Percentiles rank a stretch among this genome's conserved stretches.
Conservation (phyloP, 257 asterid species). For the Scutellaria barbata region DNA sequence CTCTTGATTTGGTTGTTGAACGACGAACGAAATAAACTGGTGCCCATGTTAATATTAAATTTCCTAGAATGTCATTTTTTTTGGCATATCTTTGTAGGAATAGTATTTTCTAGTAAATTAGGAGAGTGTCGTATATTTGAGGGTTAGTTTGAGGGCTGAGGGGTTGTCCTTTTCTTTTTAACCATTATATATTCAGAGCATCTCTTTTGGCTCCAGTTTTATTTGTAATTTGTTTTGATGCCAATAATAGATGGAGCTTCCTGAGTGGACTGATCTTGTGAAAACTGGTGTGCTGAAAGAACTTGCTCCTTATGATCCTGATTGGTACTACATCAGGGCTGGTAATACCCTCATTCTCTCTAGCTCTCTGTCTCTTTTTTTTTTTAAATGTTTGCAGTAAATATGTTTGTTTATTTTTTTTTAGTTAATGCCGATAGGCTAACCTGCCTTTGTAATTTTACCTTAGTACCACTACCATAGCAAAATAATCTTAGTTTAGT, state of each 20-base stretch:
- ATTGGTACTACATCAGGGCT: slow-evolving; percentile 95
- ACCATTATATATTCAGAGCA: not conserved
- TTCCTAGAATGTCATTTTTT: not conserved
- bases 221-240: not conserved
- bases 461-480: not conserved
- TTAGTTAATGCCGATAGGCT: not conserved
- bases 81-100: not conserved
- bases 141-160: not conserved
- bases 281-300: slow-evolving; percentile 86
- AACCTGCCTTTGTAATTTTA: not conserved
- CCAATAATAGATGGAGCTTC: slow-evolving; percentile 74
- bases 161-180: too few species aligned
- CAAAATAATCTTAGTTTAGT: not conserved
- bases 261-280: slow-evolving; percentile 92
- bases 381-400: not conserved
- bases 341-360: slow-evolving; percentile 45
- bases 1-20: not conserved
- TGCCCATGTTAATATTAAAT: not conserved
- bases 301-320: slow-evolving; percentile 94
- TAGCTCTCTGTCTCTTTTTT: too few species aligned
- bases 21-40: not conserved
- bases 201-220: not conserved
- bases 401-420: not conserved
- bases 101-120: not conserved
- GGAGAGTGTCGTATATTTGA: not conserved